Evolutionary conservation across 2,329 filamentous ascomycete genomes (phyloP), one percentile per base, ranked within the genome.

Genomic region (Fusarium denticulatum): DNA sequence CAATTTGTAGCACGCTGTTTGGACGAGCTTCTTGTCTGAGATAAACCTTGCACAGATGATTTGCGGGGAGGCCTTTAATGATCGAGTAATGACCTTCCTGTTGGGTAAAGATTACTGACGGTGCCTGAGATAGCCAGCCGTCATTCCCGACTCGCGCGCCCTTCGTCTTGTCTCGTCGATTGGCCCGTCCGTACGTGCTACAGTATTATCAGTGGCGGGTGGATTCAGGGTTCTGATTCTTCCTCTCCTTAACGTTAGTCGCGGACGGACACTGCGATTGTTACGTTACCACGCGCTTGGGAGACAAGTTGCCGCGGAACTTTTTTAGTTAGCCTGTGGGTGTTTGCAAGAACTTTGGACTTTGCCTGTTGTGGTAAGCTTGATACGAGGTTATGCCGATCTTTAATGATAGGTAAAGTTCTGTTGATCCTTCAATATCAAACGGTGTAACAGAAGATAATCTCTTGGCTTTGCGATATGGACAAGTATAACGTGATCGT

Each of bases 211-310:
- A 24, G 67, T 59, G 66, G 66, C 39, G 59, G 11, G 60, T 60
- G 60, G 60, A 45, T 68, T 46, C 50, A 55, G 56, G 42, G 52
- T 47, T 55, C 47, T 32, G 13, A 3, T 22, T 50, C n/a, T 50
- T 30, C 30, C 16, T 50, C 6, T 22, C 34, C 20, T 14, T 14
- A 26, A 55, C 24, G 20, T 56, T 61, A 57, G 30, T 67, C 26
- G 64, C 47, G 40, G 43, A 43, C 43, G 57, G 60, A 4, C 26
- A 60, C 34, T 22, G 39, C 22, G 45, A 56, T 34, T 65, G 66
- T 37, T 69, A 69, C 66, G 60, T 69, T 70, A 69, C 67, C 66
- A 60, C 46, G 32, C 66, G 36, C 47, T 70, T 65, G 66, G 66
- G 28, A 49, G 28, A 55, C 18, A 40, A 34, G 42, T 37, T 46